Percentiles rank a stretch among this genome's conserved stretches.
Evolutionary conservation across 169 alveolate species (phyloP).

Genomic region (Eimeria acervulina): DNA sequence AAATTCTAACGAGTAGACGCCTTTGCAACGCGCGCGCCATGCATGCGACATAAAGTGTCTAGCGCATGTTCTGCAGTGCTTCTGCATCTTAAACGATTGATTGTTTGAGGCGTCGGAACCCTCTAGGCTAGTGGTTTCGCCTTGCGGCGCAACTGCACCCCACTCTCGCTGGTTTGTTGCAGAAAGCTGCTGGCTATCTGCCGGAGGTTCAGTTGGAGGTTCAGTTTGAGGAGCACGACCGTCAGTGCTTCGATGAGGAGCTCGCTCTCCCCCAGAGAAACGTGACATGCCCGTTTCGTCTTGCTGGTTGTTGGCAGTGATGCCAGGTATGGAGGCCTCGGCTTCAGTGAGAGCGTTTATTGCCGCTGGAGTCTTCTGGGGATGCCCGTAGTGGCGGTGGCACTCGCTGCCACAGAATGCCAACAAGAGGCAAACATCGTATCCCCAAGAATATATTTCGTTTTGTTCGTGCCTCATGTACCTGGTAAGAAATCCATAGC

Average conservation of each 20-base stretch:
- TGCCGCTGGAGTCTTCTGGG: constrained; percentile 72
- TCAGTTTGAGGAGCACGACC: neutral
- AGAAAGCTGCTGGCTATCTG: neutral
- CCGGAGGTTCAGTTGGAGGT: neutral
- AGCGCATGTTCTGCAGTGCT: neutral
- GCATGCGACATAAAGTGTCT: constrained; percentile 68
- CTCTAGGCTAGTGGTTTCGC: neutral
- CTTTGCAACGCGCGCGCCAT: constrained; percentile 24
- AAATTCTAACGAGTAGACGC: constrained; percentile 55
- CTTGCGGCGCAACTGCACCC: neutral
- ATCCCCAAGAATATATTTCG: constrained; percentile 14
- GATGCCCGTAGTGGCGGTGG: constrained; percentile 78
- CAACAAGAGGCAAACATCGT: constrained; percentile 43
- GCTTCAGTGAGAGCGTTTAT: constrained; percentile 62
- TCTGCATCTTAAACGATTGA: neutral
- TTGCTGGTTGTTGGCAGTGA: neutral
- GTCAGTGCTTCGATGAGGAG: neutral
- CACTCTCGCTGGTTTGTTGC: neutral
- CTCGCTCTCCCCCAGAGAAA: neutral
- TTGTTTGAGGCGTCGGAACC: neutral
- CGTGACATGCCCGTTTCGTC: neutral
- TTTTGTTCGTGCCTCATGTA: constrained; percentile 43
- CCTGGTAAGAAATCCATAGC: constrained; percentile 69
- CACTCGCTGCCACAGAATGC: constrained; percentile 67
- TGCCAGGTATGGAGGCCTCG: constrained; percentile 28